These are phyloP conservation scores for Sanguinoderma infundibulare DNA, from an alignment of 1,284 basidiomycete species.

Conservation along the genomic window DNA sequence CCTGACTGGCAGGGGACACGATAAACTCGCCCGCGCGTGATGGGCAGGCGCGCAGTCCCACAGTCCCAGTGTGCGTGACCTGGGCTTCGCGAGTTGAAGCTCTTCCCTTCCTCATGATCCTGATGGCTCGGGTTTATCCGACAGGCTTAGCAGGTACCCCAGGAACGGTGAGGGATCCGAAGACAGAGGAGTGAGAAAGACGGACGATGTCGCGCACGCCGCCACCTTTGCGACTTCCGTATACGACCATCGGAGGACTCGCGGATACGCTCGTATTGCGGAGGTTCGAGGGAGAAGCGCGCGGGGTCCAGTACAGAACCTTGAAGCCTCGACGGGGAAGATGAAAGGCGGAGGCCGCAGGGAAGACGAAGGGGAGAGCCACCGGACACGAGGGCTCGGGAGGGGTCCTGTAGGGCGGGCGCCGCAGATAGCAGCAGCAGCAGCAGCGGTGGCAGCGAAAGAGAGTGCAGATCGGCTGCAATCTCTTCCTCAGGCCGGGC, in stretches of 20 bases:
- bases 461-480: neutral
- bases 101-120: neutral
- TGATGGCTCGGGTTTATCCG: neutral
- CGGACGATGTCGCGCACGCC: neutral
- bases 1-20: constrained; percentile 1
- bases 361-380: no score
- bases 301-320: neutral
- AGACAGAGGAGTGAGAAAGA: no score
- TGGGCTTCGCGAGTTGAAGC: neutral
- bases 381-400: no score
- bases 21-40: constrained; percentile 1
- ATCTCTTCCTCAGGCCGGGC: neutral
- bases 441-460: neutral
- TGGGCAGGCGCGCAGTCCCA: constrained; percentile 1
- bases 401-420: neutral
- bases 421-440: neutral
- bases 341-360: no score
- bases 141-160: neutral
- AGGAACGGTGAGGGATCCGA: neutral
- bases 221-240: neutral
- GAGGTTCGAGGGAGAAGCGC: neutral
- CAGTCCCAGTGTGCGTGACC: neutral
- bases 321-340: neutral
- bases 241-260: neutral
- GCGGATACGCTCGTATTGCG: no score